A percentile compares a stretch with the other conserved stretches of the same genome.
Evolutionary conservation across 805 yeast genomes (phyloP).

Genomic region (Kodamaea jinghongensis): DNA sequence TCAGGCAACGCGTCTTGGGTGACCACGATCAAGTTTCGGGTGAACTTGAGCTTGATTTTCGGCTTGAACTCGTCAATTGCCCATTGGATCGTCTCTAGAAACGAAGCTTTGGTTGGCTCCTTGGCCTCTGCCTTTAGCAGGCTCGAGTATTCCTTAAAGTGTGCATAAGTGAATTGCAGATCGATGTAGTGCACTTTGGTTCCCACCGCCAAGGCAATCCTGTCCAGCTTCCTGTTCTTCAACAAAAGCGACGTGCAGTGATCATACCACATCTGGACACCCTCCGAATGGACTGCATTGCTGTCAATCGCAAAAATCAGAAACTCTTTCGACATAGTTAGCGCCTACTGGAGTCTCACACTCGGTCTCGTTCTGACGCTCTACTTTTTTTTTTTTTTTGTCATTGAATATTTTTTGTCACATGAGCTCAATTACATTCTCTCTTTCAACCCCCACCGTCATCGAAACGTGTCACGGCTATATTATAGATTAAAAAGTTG

Average conservation of each 20-base stretch:
- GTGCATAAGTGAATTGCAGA: conserved; percentile 14
- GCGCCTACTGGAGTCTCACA: no score
- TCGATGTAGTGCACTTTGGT: conserved; percentile 12
- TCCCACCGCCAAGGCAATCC: conserved; percentile 12
- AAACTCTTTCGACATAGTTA: conserved; percentile 19
- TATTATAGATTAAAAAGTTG: no score
- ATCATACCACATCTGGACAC: conserved; percentile 12
- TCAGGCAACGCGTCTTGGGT: conserved; percentile 5
- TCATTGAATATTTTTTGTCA: no score
- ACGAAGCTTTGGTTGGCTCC: not conserved
- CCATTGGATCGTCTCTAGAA: not conserved
- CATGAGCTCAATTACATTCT: no score
- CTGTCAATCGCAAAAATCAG: conserved; percentile 20
- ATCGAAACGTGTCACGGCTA: no score
- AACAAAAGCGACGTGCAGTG: conserved; percentile 16
- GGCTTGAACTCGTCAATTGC: conserved; percentile 17
- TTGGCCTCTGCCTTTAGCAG: not conserved
- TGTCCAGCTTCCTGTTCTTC: conserved; percentile 21
- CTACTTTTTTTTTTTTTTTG: no score
- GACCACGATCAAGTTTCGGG: conserved; percentile 19
- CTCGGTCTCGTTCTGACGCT: no score
- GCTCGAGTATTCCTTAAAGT: conserved; percentile 16
- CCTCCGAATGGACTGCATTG: conserved; percentile 4
- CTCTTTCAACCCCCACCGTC: no score
- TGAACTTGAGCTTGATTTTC: conserved; percentile 18